Evolutionary conservation across 441 rosid species (phyloP), one percentile per base, ranked within the genome.

Genomic region (Caryocar brasiliense): DNA sequence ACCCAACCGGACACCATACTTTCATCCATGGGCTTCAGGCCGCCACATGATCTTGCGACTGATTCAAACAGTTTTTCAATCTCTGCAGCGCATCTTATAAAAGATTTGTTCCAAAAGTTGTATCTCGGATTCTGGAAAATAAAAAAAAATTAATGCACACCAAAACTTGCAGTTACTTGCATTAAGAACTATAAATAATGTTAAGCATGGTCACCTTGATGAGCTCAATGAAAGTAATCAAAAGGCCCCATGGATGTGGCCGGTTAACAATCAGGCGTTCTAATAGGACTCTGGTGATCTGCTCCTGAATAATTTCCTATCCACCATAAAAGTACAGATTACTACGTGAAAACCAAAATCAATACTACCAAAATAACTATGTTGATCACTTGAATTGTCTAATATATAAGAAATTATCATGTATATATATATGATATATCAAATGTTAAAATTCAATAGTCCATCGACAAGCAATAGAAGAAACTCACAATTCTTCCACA

Each of bases 201-300:
- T n/a, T n/a, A n/a, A n/a, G n/a, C n/a, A 19, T 9, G 11, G 17
- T 47, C 46, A 82, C 95, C 95, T 82, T 93, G 61, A 93, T 93
- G 47, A 93, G 94, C 78, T 93, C 97, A n/a, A 93, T 93, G 77
- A 93, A 93, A 13, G 97, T 85, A 51, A 89, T 93, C 39, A 93
- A 81, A 40, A 93, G 93, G 30, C 99, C 99, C 99, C 99, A 93
- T 0, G 99, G 99, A 66, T 93, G 99, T 15, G 99, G 99, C 42
- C 92, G 68, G 51, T 83, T 89, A 15, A 93, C 99, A 33, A 89
- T 85, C 5, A 93, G 82, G 32, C 99, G 93, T 73, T 93, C 99
- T 66, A 93, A 74, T 59, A 93, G 47, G 8, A 93, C 97, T 62
- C 99, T 71, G 4, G 99, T 89, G 40, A 93, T 93, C 68, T 93